A percentile compares a stretch with the other conserved stretches of the same genome.
Conservation (phyloP, 495 filamentous ascomycete species). For the Xylaria scruposa region DNA sequence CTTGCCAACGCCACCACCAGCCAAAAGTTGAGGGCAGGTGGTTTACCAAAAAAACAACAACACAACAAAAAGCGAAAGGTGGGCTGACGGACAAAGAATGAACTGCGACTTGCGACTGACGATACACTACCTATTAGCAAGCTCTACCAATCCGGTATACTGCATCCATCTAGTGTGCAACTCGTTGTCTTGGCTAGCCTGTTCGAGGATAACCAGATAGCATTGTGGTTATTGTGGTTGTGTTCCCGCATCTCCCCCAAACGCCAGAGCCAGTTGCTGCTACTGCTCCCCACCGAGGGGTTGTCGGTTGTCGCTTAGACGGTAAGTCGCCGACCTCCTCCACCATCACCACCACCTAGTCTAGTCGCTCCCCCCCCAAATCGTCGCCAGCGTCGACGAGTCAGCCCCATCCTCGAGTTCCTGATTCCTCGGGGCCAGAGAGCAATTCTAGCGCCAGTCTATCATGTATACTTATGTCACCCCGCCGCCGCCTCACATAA, state of each 20-base stretch:
- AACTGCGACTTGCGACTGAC: background rate
- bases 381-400: slow-evolving; percentile 12
- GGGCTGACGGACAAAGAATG: background rate
- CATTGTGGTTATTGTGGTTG: background rate
- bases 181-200: slow-evolving; percentile 6
- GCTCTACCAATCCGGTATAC: background rate
- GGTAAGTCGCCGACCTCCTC: slow-evolving; percentile 4
- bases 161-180: background rate
- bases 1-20: background rate
- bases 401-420: slow-evolving; percentile 3
- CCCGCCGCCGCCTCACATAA: slow-evolving; percentile 4
- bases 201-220: background rate
- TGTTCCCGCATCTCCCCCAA: background rate
- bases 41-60: background rate
- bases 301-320: slow-evolving; percentile 1
- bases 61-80: background rate
- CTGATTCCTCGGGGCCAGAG: background rate
- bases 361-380: background rate
- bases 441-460: background rate
- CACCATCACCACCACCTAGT: background rate
- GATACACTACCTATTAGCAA: background rate
- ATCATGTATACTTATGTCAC: slow-evolving; percentile 10
- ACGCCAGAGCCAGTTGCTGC: background rate
- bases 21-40: background rate
- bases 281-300: slow-evolving; percentile 14